These are phyloP conservation scores for Leccinum subgranulosum DNA, from an alignment of 768 basidiomycete genomes.

Conservation along the genomic window DNA sequence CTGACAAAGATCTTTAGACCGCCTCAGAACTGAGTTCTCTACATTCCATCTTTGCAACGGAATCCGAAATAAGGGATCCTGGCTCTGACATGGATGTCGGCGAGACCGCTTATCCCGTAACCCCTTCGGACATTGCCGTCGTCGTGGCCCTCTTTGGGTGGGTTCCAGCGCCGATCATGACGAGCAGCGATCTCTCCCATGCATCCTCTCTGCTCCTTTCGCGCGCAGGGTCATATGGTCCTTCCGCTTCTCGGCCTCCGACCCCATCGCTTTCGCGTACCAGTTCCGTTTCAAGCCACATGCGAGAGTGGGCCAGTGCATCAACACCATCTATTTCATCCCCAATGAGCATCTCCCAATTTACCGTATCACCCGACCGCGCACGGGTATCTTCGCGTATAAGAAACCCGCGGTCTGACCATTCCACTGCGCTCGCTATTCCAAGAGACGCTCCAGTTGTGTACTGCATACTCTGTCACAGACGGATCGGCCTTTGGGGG, in stretches of 20 bases:
- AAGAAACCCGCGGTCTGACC: constrained; percentile 6
- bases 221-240: constrained; percentile 25
- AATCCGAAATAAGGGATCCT: constrained; percentile 29
- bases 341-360: constrained; percentile 20
- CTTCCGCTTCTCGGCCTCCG: constrained; percentile 29
- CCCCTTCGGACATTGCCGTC: constrained; percentile 38
- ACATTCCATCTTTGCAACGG: constrained; percentile 39
- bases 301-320: constrained; percentile 18
- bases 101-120: constrained; percentile 5
- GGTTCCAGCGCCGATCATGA: constrained; percentile 34
- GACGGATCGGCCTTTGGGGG: constrained; percentile 78
- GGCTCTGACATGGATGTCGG: constrained; percentile 11
- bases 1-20: constrained; percentile 41
- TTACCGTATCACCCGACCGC: constrained; percentile 15
- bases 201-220: constrained; percentile 20
- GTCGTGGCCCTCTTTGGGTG: constrained; percentile 50
- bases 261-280: constrained; percentile 33
- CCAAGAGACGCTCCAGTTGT: constrained; percentile 50
- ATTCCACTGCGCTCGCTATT: neutral
- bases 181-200: constrained; percentile 9
- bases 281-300: constrained; percentile 28
- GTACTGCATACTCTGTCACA: constrained; percentile 67
- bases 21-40: constrained; percentile 54
- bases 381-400: constrained; percentile 1
- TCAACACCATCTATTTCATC: constrained; percentile 22